phyloP scores from a whole-genome alignment of 2,329 filamentous ascomycete species.

The Alternaria consortialis region DNA sequence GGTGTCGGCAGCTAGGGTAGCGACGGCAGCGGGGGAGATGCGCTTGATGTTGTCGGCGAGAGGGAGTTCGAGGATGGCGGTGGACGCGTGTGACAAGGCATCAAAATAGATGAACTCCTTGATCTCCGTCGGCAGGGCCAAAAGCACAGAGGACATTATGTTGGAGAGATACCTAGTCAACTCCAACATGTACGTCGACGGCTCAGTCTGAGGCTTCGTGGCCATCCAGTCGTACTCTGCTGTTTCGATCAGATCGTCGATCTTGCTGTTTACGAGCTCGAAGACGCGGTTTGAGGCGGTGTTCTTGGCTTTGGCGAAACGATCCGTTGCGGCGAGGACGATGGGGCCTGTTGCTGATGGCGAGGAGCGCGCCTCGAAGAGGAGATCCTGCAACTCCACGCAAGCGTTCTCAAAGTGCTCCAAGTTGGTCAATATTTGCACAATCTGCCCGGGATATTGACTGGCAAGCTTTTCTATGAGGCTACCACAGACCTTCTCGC shows the following conservation, averaged over 20 bases:
- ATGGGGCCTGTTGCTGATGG: conserved; percentile 82
- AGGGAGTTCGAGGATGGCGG: conserved; percentile 82
- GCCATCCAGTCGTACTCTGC: conserved; percentile 93
- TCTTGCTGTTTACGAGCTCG: conserved; percentile 97
- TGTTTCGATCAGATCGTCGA: conserved; percentile 95
- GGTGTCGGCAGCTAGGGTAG: conserved; percentile 82
- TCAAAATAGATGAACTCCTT: conserved; percentile 99
- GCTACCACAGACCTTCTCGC: conserved; percentile 88
- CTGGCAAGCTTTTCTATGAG: conserved; percentile 88
- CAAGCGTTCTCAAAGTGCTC: conserved; percentile 97
- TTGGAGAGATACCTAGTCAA: conserved; percentile 91
- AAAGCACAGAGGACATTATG: conserved; percentile 93
- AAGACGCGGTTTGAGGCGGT: conserved; percentile 97
- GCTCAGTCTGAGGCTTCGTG: conserved; percentile 70
- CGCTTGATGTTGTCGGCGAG: conserved; percentile 80
- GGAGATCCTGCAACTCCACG: conserved; percentile 83
- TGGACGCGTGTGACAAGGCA: conserved; percentile 87
- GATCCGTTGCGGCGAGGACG: conserved; percentile 80
- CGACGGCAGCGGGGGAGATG: conserved; percentile 88
- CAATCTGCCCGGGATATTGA: conserved; percentile 96
- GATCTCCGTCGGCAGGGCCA: conserved; percentile 93
- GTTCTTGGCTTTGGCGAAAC: conserved; percentile 91
- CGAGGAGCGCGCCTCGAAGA: conserved; percentile 85
- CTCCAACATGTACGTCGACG: conserved; percentile 94
- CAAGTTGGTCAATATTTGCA: conserved; percentile 96